Percentiles rank a stretch among this genome's conserved stretches.
Conservation (phyloP, 805 yeast genomes). For the Candida parachauliodes region DNA sequence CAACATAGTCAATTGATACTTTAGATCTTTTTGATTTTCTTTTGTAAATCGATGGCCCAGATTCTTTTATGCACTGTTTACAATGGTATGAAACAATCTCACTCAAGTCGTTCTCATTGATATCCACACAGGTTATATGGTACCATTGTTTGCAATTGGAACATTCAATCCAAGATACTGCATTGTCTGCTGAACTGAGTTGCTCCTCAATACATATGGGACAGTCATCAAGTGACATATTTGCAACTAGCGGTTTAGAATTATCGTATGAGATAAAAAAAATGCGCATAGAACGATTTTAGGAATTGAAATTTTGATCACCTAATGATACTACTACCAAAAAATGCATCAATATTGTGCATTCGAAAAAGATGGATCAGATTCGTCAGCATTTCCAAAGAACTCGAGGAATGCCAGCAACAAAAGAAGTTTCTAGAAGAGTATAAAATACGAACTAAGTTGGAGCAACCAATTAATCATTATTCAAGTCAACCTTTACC, state of each 20-base stretch:
- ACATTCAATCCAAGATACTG: constrained; percentile 53
- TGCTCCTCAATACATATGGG: constrained; percentile 22
- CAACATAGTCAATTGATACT: constrained; percentile 69
- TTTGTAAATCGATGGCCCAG: constrained; percentile 50
- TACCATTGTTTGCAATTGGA: constrained; percentile 52
- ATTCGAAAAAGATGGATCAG: neutral
- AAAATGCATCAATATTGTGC: too few species aligned
- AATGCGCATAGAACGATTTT: too few species aligned
- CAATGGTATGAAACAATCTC: constrained; percentile 55
- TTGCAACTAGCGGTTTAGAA: constrained; percentile 2
- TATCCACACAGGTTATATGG: constrained; percentile 47
- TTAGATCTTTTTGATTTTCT: constrained; percentile 53
- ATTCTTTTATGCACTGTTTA: constrained; percentile 34
- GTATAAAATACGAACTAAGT: constrained; percentile 53
- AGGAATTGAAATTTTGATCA: too few species aligned
- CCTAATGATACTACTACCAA: too few species aligned
- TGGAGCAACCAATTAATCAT: constrained; percentile 56
- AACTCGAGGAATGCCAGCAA: constrained; percentile 14
- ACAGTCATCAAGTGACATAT: constrained; percentile 17
- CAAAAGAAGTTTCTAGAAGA: constrained; percentile 44
- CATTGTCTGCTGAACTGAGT: too few species aligned
- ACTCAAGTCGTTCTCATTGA: constrained; percentile 31
- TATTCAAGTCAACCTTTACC: constrained; percentile 53
- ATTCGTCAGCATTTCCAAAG: neutral
- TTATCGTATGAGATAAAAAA: too few species aligned